Evolutionary conservation across 345 rosid genomes (phyloP), one percentile per base, ranked within the genome.

Genomic region (Bruguiera gymnorhiza): DNA sequence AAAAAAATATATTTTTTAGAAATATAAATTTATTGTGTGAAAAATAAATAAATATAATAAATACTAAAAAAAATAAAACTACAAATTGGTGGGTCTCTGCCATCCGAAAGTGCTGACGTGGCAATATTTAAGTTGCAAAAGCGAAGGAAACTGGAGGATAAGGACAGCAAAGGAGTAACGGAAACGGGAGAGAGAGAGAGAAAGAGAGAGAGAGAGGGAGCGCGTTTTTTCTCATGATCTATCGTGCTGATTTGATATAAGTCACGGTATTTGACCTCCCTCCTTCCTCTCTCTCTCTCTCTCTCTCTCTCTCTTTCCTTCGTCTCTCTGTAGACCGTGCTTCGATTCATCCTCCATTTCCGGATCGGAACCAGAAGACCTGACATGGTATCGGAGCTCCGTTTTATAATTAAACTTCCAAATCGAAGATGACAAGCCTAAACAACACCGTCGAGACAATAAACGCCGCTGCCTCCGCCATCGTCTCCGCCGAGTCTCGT

Each of bases 381-480:
- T 51, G 73, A 70, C 51, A 80, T 78, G 83, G 58, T 65, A 74
- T 68, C 53, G 39, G 39, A 68, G 31, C 62, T 30, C 20, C 32
- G 24, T 58, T 74, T 13, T 43, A 18, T 43, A 43, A 43, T 13
- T 26, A 64, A 8, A 51, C 51, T 60, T 70, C 60, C 62, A 65
- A 71, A 63, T 62, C 74, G 31, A 80, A 57, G 62, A 88, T 87
- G 95, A 85, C 83, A 43, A 73, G 76, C 76, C 81, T 83, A 4
- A 80, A 83, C 76, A 78, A 76, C 78, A 88, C 86, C 80, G 86
- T 89, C 61, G 92, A 87, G 59, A 93, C 96, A 52, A 83, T 89
- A 50, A 90, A 90, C 92, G 98, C 97, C 75, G 96, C 98, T 53
- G 98, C 97, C 60, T 69, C 96, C 10, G 98, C 97, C 69, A 90